Conservation (phyloP, 2,329 filamentous ascomycete genomes). For the Claviceps citrina region DNA sequence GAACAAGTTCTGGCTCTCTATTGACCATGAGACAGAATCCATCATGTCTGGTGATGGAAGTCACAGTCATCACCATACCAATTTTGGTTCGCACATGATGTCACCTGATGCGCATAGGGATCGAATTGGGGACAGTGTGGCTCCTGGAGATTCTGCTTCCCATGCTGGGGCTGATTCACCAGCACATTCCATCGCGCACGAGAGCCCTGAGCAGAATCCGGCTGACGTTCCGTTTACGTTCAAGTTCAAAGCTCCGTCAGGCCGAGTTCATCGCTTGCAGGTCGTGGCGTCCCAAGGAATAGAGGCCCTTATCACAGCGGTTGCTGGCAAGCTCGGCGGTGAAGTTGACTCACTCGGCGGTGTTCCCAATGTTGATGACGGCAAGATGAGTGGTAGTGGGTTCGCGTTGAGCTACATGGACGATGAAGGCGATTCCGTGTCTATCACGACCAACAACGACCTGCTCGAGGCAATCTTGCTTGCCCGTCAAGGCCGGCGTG, state of each 20-base stretch:
- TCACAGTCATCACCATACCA: slow-evolving; percentile 49
- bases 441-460: slow-evolving; percentile 90
- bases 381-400: slow-evolving; percentile 58
- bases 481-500: slow-evolving; percentile 58
- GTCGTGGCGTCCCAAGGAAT: slow-evolving; percentile 69
- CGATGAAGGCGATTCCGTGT: slow-evolving; percentile 91
- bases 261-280: slow-evolving; percentile 84
- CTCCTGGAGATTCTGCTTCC: slow-evolving; percentile 87
- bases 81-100: slow-evolving; percentile 56
- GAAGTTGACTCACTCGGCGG: slow-evolving; percentile 80
- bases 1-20: slow-evolving; percentile 99
- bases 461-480: slow-evolving; percentile 78
- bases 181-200: slow-evolving; percentile 45
- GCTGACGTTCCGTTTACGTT: slow-evolving; percentile 80
- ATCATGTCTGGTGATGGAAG: slow-evolving; percentile 86
- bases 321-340: slow-evolving; percentile 68
- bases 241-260: slow-evolving; percentile 97
- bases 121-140: slow-evolving; percentile 62
- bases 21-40: slow-evolving; percentile 88
- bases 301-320: slow-evolving; percentile 57
- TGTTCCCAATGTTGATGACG: slow-evolving; percentile 60
- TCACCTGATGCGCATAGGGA: slow-evolving; percentile 66
- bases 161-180: slow-evolving; percentile 74
- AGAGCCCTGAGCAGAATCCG: slow-evolving; percentile 35
- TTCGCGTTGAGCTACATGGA: slow-evolving; percentile 93